Evolutionary conservation across 2,329 filamentous ascomycete genomes (phyloP), one percentile per base, ranked within the genome.

Genomic region (Penicillium sp.): DNA sequence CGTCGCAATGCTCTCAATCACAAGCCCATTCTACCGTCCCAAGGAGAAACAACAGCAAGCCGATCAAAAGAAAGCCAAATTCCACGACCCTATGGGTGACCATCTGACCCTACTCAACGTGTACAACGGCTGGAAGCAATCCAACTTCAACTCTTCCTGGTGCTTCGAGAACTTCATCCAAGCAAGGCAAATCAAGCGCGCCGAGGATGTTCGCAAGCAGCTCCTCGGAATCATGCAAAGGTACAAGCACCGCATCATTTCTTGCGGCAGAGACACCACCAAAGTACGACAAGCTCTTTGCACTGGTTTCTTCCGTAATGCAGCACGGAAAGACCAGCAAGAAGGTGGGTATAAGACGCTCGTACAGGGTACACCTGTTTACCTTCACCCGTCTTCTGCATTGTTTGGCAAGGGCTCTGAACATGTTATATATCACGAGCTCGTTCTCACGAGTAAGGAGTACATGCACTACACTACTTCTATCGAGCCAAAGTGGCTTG

Each of bases 91-190:
- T 0, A 87, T 91, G 55, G 95, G 95, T 52, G 95, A 99, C 70
- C 95, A 99, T 69, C 82, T 99, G 13, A 99, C 95, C 0, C 82
- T 98, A 0, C 85, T 99, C 44, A 99, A 99, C 67, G 93, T 99
- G 0, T 99, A 96, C 79, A 96, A 97, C 69, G 87, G 85, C n/a
- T 99, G 95, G 95, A 96, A 96, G 73, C 83, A 88, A 45, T 89
- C 86, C 61, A 88, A 88, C 7, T 96, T 86, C 76, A 90, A 87
- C 49, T 90, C 87, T 56, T 87, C 93, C 0, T 99, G 95, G 95
- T 98, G 95, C 72, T 93, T 91, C 65, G 96, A 99, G 70, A 97
- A 99, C 75, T 99, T 96, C 73, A 95, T 99, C 72, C 93, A 98
- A 72, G 92, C 91, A 5, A 86, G 93, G 2, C 88, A 87, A 33